Percentiles rank a stretch among this genome's conserved stretches.
phyloP scores from a whole-genome alignment of 2,329 filamentous ascomycete genomes.

The Cercospora sp. region DNA sequence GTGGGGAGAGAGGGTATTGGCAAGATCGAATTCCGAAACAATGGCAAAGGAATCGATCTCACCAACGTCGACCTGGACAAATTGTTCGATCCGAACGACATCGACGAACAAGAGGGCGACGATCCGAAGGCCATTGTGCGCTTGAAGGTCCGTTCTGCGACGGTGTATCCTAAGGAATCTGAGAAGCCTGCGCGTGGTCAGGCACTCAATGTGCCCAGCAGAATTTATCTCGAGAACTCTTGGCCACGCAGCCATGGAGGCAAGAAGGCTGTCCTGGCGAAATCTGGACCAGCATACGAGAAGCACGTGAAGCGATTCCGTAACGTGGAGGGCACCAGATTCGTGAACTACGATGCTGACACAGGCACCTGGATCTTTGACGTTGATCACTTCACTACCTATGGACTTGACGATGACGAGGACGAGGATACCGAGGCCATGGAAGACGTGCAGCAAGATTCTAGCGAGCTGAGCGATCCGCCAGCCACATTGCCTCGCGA shows the following conservation, averaged over 20 bases:
- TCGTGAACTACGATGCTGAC: slow-evolving; percentile 74
- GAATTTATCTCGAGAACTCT: slow-evolving; percentile 85
- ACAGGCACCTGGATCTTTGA: slow-evolving; percentile 87
- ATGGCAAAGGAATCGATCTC: slow-evolving; percentile 62
- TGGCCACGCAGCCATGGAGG: slow-evolving; percentile 75
- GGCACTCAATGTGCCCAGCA: slow-evolving; percentile 87
- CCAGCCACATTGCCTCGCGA: slow-evolving; percentile 29
- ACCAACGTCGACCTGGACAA: slow-evolving; percentile 75
- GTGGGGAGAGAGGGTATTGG: slow-evolving; percentile 84
- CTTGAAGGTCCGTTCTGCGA: slow-evolving; percentile 75
- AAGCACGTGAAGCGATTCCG: slow-evolving; percentile 83
- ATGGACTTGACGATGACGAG: slow-evolving; percentile 73
- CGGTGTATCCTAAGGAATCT: slow-evolving; percentile 75
- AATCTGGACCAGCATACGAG: slow-evolving; percentile 65
- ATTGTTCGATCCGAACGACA: slow-evolving; percentile 63
- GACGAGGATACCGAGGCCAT: slow-evolving; percentile 62
- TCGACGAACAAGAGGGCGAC: slow-evolving; percentile 3
- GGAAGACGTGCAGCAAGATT: slow-evolving; percentile 56
- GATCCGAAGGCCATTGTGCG: slow-evolving; percentile 60
- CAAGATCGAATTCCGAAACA: slow-evolving; percentile 66
- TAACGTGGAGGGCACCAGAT: slow-evolving; percentile 76
- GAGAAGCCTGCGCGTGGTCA: slow-evolving; percentile 83
- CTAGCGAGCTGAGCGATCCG: slow-evolving; percentile 41
- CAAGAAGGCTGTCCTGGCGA: slow-evolving; percentile 54
- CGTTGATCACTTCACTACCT: slow-evolving; percentile 96